Evolutionary conservation across 2,329 filamentous ascomycete genomes (phyloP).

Genomic region (Aspergillus sp.): DNA sequence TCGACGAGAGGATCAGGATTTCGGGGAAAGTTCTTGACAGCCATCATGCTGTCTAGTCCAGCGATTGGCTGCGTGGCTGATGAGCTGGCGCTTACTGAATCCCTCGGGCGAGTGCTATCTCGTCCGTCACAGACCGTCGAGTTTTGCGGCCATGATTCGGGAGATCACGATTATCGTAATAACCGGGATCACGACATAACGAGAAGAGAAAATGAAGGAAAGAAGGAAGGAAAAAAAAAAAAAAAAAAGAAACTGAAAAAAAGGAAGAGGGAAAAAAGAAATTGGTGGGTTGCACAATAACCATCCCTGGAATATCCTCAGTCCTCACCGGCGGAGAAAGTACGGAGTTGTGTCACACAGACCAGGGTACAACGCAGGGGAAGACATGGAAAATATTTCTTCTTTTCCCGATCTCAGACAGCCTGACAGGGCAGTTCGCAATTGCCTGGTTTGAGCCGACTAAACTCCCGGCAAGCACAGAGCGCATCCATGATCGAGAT

Average conservation of each 20-base stretch:
- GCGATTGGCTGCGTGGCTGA: background rate
- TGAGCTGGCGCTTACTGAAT: conserved; percentile 1
- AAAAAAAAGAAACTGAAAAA: background rate
- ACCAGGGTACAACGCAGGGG: conserved; percentile 3
- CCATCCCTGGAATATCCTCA: background rate
- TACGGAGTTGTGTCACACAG: background rate
- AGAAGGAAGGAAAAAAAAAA: background rate
- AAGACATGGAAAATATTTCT: background rate
- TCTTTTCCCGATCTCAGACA: background rate
- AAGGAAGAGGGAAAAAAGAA: background rate
- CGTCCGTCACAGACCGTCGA: background rate
- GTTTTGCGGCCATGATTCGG: background rate
- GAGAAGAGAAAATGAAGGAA: background rate
- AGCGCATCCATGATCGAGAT: background rate
- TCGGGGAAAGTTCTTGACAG: background rate
- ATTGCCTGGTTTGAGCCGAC: background rate
- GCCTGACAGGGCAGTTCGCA: background rate
- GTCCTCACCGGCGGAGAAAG: background rate
- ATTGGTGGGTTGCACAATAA: background rate
- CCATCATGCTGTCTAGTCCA: background rate
- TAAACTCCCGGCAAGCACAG: background rate
- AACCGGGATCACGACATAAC: background rate
- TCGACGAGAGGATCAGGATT: background rate
- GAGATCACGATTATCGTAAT: background rate
- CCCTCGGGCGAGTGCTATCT: background rate